phyloP scores from a whole-genome alignment of 2,329 filamentous ascomycete genomes.

The Orbilia javanica region DNA sequence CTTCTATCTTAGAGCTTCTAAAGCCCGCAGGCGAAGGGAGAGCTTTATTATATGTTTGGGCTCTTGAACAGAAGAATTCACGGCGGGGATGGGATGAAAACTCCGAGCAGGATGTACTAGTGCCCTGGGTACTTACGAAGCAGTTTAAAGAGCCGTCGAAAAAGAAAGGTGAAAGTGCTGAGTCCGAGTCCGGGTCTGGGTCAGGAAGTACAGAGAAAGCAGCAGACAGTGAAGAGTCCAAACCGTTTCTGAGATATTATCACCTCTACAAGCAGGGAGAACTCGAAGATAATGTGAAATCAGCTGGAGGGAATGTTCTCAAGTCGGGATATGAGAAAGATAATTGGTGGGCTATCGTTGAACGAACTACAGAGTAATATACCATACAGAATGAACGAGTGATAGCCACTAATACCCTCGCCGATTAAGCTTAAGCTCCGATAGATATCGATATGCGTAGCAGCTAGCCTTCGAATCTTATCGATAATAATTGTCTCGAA shows the following conservation, averaged over 20 bases:
- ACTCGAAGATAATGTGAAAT: conserved; percentile 80
- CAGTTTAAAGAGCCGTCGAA: conserved; percentile 39
- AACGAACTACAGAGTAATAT: conserved; percentile 21
- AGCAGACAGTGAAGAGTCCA: conserved; percentile 52
- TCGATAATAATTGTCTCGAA: neutral
- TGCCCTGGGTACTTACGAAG: conserved; percentile 84
- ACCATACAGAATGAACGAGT: neutral
- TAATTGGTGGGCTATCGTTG: conserved; percentile 93
- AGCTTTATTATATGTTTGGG: conserved; percentile 92
- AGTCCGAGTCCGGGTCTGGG: neutral
- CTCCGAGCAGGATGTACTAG: conserved; percentile 88
- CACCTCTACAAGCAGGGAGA: conserved; percentile 91
- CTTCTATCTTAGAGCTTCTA: conserved; percentile 77
- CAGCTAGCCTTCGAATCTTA: neutral
- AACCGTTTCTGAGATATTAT: conserved; percentile 88
- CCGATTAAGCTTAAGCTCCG: neutral
- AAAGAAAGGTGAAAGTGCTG: neutral
- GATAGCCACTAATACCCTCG: neutral
- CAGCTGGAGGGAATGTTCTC: conserved; percentile 80
- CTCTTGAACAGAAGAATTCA: conserved; percentile 88
- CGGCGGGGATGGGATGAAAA: conserved; percentile 89
- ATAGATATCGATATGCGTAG: neutral
- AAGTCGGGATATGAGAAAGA: conserved; percentile 93
- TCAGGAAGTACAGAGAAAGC: conserved; percentile 63
- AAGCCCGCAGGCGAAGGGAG: conserved; percentile 65